Conservation (phyloP, 73 alveolate genomes). For the Paramecium sexaurelia region DNA sequence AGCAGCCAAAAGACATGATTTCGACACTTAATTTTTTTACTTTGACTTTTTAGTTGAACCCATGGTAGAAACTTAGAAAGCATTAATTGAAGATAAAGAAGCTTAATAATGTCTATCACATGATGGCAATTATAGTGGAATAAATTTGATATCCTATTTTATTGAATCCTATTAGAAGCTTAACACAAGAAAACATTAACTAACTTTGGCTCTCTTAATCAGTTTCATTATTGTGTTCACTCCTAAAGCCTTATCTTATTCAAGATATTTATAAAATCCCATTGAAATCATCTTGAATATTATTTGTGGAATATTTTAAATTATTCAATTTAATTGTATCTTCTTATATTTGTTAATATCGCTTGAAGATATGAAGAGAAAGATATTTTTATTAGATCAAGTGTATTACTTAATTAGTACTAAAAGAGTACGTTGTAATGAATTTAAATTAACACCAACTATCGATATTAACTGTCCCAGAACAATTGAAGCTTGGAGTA, state of each 20-base stretch:
- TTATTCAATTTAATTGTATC: background rate
- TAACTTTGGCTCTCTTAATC: background rate
- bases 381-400: slow-evolving; percentile 31
- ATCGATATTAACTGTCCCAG: background rate
- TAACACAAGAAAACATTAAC: background rate
- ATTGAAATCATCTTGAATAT: background rate
- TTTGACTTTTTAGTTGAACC: background rate
- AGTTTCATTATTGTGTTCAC: background rate
- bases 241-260: background rate
- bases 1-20: slow-evolving; percentile 42
- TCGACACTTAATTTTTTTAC: background rate
- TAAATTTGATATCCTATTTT: background rate
- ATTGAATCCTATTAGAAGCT: background rate
- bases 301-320: background rate
- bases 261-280: background rate
- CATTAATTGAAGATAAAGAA: background rate
- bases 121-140: background rate
- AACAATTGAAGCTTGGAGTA: slow-evolving; percentile 30
- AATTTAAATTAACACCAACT: slow-evolving; percentile 25
- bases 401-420: slow-evolving; percentile 6
- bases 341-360: background rate
- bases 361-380: slow-evolving; percentile 34
- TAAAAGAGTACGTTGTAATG: slow-evolving; percentile 17
- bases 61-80: background rate
- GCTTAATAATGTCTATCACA: background rate